These are phyloP conservation scores for Fraxinus angustifolia DNA, from an alignment of 305 asterid genomes.

Conservation along the genomic window DNA sequence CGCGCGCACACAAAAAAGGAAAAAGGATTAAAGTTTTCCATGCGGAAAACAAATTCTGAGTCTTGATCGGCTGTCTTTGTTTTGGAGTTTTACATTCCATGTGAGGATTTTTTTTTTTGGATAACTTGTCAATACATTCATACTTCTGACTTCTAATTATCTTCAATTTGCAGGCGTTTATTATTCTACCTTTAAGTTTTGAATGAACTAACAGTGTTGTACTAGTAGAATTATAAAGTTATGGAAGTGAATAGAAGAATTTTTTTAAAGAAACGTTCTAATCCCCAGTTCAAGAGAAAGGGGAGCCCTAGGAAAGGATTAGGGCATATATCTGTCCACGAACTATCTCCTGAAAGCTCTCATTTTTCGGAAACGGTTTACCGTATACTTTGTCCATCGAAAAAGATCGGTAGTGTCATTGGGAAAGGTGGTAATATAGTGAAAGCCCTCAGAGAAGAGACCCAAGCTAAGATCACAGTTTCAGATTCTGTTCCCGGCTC, in stretches of 20 bases:
- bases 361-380: slow-evolving; percentile 52
- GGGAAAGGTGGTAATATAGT: slow-evolving; percentile 81
- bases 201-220: slow-evolving; percentile 7
- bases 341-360: slow-evolving; percentile 38
- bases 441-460: slow-evolving; percentile 74
- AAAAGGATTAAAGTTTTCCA: not conserved
- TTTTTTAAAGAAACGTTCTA: slow-evolving; percentile 40
- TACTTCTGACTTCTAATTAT: not conserved
- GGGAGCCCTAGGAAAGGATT: slow-evolving; percentile 51
- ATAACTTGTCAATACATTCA: slow-evolving; percentile 15
- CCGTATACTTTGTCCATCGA: slow-evolving; percentile 61
- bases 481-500: slow-evolving; percentile 66
- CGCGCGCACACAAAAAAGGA: not conserved
- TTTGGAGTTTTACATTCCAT: not conserved
- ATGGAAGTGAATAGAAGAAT: slow-evolving; percentile 59
- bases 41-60: not conserved
- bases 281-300: slow-evolving; percentile 55
- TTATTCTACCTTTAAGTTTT: slow-evolving; percentile 13
- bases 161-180: slow-evolving; percentile 24
- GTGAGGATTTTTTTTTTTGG: not conserved
- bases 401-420: slow-evolving; percentile 72
- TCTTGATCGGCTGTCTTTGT: not conserved
- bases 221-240: slow-evolving; percentile 18
- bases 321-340: slow-evolving; percentile 36
- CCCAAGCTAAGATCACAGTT: slow-evolving; percentile 77